These are phyloP conservation scores for Pecoramyces ruminantium DNA, from an alignment of 192 early-diverging fungal species.

Conservation along the genomic window DNA sequence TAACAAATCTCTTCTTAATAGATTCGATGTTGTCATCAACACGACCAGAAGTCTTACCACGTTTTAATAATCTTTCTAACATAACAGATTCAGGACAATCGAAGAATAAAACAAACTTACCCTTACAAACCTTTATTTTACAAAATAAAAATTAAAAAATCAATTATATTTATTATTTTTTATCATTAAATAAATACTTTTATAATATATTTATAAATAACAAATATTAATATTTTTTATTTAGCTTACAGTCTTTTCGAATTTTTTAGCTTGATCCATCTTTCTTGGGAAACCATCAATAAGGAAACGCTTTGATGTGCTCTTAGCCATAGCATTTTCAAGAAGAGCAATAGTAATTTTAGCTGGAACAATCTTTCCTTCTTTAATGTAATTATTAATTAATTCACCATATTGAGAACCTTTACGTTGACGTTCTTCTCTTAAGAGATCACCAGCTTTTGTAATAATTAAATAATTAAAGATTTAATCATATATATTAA, in stretches of 20 bases:
- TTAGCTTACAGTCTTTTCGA: slow-evolving; percentile 78
- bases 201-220: no score
- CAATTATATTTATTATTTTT: slow-evolving; percentile 4
- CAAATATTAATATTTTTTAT: no score
- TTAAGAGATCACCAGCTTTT: slow-evolving; percentile 89
- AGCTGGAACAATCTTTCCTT: slow-evolving; percentile 89
- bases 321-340: slow-evolving; percentile 66
- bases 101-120: slow-evolving; percentile 73
- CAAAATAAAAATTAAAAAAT: not conserved
- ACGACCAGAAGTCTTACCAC: slow-evolving; percentile 86
- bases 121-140: slow-evolving; percentile 31
- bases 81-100: slow-evolving; percentile 88
- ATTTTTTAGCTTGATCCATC: slow-evolving; percentile 82
- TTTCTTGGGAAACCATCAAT: slow-evolving; percentile 94
- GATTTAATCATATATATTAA: no score
- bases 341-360: slow-evolving; percentile 86
- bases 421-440: slow-evolving; percentile 69
- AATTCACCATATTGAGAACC: slow-evolving; percentile 77
- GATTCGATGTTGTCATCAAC: slow-evolving; percentile 89
- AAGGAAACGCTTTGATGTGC: slow-evolving; percentile 47
- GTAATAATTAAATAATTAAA: no score
- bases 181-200: no score
- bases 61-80: slow-evolving; percentile 74
- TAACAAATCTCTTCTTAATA: slow-evolving; percentile 85
- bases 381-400: slow-evolving; percentile 79